These are phyloP conservation scores for Boletus subcaerulescens DNA, from an alignment of 768 basidiomycete species.

Conservation along the genomic window DNA sequence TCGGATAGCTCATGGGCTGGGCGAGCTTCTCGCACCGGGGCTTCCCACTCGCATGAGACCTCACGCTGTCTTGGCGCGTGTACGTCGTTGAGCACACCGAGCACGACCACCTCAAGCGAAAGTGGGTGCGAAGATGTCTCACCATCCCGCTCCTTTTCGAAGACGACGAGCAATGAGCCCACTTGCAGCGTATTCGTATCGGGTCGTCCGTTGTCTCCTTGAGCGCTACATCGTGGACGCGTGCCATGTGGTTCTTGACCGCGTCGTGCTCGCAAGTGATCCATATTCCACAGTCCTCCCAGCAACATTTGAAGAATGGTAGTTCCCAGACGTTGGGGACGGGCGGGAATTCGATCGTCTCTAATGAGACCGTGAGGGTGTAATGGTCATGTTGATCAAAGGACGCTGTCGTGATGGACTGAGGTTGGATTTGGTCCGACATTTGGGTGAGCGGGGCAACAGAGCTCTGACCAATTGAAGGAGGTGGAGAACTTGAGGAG, in stretches of 20 bases:
- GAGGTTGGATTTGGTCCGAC: background rate
- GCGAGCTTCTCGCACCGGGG: background rate
- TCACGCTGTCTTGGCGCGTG: conserved; percentile 19
- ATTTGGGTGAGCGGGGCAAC: background rate
- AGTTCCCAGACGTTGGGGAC: background rate
- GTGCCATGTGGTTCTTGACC: conserved; percentile 12
- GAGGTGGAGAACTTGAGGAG: background rate
- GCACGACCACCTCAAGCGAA: conserved; percentile 17
- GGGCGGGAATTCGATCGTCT: conserved; percentile 7
- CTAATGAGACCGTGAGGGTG: conserved; percentile 4
- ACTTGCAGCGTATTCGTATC: conserved; percentile 2
- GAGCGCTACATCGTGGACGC: conserved; percentile 8
- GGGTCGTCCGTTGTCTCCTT: background rate
- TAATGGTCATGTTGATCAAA: background rate
- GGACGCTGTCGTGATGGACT: background rate
- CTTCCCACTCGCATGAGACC: conserved; percentile 3
- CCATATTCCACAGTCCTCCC: conserved; percentile 17
- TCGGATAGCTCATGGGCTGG: conserved; percentile 10
- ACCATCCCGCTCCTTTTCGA: conserved; percentile 6
- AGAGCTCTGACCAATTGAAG: background rate
- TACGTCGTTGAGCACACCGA: conserved; percentile 12
- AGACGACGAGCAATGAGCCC: conserved; percentile 10
- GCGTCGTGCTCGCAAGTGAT: conserved; percentile 15
- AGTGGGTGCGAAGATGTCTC: conserved; percentile 17
- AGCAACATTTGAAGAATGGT: conserved; percentile 19